Conservation (phyloP, 345 rosid species). For the Eucalyptus brandiana region DNA sequence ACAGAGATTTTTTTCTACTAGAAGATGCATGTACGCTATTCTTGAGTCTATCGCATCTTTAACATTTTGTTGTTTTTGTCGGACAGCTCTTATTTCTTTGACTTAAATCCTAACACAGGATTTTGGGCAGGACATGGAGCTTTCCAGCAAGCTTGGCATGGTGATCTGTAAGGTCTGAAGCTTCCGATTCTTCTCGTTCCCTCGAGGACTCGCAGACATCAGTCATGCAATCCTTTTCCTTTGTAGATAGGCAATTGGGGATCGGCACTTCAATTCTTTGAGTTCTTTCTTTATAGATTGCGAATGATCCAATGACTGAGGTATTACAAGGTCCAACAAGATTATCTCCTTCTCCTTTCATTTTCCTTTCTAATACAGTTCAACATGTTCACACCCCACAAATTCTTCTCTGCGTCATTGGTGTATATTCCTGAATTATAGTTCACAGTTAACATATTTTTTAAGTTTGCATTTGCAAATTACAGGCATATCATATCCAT, state of each 20-base stretch:
- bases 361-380: neutral
- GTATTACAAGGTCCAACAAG: neutral
- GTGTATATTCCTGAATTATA: neutral
- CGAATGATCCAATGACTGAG: neutral
- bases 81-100: neutral
- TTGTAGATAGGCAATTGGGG: neutral
- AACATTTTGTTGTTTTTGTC: neutral
- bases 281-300: neutral
- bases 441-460: neutral
- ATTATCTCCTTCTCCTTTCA: neutral
- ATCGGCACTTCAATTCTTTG: neutral
- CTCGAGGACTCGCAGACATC: neutral
- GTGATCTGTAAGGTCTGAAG: neutral
- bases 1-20: neutral
- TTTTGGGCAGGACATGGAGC: neutral
- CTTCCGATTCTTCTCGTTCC: neutral
- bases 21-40: neutral
- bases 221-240: neutral
- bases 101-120: neutral
- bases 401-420: neutral
- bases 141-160: neutral
- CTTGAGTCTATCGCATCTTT: neutral
- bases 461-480: neutral
- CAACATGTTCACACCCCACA: neutral
- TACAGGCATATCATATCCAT: neutral